These are phyloP conservation scores for Mucor saturninus DNA, from an alignment of 371 early-diverging fungal species.

Conservation along the genomic window DNA sequence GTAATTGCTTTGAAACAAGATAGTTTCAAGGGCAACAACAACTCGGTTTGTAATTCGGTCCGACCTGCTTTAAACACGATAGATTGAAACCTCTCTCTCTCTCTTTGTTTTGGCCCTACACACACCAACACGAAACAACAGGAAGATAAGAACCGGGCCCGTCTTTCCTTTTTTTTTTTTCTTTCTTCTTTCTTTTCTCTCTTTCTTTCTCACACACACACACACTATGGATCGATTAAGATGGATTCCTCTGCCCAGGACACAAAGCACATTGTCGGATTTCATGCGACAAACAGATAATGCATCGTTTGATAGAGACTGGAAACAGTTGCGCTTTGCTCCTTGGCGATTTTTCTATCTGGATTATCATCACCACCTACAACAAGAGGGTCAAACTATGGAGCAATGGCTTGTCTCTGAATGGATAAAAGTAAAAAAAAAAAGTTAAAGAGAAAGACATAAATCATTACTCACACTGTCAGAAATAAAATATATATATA, in stretches of 20 bases:
- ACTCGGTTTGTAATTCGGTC: too few relatives aligned
- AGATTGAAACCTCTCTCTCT: too few relatives aligned
- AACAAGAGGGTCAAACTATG: not conserved
- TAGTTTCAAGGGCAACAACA: too few relatives aligned
- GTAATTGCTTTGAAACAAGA: too few relatives aligned
- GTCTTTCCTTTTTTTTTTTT: not conserved
- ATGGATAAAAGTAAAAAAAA: slow-evolving; percentile 19
- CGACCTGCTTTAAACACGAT: too few relatives aligned
- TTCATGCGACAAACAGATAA: slow-evolving; percentile 1
- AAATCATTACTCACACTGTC: too few relatives aligned
- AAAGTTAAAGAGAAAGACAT: not conserved
- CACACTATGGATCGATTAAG: slow-evolving; percentile 3
- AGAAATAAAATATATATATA: not conserved
- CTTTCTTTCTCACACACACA: not conserved
- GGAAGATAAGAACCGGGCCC: too few relatives aligned
- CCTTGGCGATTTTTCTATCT: slow-evolving; percentile 26
- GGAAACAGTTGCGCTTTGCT: slow-evolving; percentile 4
- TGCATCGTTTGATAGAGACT: slow-evolving; percentile 23
- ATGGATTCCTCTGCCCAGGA: slow-evolving; percentile 15
- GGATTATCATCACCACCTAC: slow-evolving; percentile 8
- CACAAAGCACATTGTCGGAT: slow-evolving; percentile 3
- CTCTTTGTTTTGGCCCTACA: too few relatives aligned
- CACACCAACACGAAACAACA: too few relatives aligned
- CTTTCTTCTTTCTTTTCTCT: not conserved
- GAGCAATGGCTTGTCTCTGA: slow-evolving; percentile 7